Percentiles rank a stretch among this genome's conserved stretches.
Evolutionary conservation across 176 grass and related monocot species (phyloP).

Genomic region (Bothriochloa decipiens): DNA sequence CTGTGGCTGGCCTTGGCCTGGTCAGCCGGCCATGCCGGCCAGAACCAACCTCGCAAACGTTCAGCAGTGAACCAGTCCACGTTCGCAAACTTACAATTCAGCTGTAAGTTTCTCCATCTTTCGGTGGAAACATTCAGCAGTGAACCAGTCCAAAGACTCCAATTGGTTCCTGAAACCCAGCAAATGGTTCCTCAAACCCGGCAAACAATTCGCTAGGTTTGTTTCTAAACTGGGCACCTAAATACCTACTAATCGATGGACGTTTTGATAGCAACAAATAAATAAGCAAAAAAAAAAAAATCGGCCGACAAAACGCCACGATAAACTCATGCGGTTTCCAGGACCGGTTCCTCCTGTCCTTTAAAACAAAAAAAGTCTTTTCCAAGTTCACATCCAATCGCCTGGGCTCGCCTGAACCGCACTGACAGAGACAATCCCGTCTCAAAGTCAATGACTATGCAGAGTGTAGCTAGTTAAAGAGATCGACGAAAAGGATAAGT

Average conservation of each 20-base stretch:
- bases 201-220: background rate
- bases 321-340: too few species aligned
- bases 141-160: background rate
- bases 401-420: background rate
- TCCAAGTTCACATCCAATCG: background rate
- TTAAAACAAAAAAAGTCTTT: too few species aligned
- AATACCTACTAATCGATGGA: background rate
- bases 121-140: background rate
- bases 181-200: too few species aligned
- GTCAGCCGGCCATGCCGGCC: too few species aligned
- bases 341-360: too few species aligned
- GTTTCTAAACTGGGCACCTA: background rate
- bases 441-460: constrained; percentile 22
- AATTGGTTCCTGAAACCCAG: background rate
- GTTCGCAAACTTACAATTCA: background rate
- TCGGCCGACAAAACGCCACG: background rate
- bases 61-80: too few species aligned
- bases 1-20: too few species aligned
- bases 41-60: too few species aligned
- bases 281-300: background rate
- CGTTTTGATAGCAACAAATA: background rate
- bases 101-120: background rate
- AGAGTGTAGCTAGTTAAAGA: background rate
- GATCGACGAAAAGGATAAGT: background rate
- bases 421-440: too few species aligned